A percentile compares a stretch with the other conserved stretches of the same genome.
These are phyloP conservation scores for Hippophae tibetana DNA, from an alignment of 306 rosid genomes.

Conservation along the genomic window DNA sequence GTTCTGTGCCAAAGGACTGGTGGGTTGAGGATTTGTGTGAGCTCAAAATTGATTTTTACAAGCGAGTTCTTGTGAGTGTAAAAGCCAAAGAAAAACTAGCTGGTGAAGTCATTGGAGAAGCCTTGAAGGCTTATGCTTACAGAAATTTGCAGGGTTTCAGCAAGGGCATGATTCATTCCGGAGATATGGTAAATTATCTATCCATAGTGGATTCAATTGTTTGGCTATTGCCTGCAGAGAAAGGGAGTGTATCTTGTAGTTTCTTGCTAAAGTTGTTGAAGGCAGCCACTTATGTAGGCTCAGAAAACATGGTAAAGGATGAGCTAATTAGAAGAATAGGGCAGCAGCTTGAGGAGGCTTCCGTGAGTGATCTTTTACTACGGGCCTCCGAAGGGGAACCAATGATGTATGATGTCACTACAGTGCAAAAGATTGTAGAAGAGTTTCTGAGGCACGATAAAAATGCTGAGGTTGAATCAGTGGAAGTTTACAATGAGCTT, in stretches of 20 bases:
- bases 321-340: constrained; percentile 68
- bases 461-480: constrained; percentile 45
- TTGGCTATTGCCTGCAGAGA: constrained; percentile 69
- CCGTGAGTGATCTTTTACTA: constrained; percentile 68
- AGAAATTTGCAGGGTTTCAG: constrained; percentile 72
- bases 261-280: constrained; percentile 71
- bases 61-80: constrained; percentile 48
- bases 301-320: constrained; percentile 40
- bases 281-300: constrained; percentile 53
- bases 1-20: constrained; percentile 87
- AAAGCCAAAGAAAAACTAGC: constrained; percentile 41
- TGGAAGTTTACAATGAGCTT: constrained; percentile 35
- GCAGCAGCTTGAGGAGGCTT: constrained; percentile 88
- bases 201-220: constrained; percentile 51
- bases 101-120: constrained; percentile 81
- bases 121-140: constrained; percentile 80
- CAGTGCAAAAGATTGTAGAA: constrained; percentile 58
- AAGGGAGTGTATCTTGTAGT: constrained; percentile 72
- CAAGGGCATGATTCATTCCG: constrained; percentile 59
- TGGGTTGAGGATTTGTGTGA: constrained; percentile 97
- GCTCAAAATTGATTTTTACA: constrained; percentile 75
- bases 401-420: constrained; percentile 44
- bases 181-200: constrained; percentile 44
- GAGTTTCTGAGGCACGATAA: constrained; percentile 57
- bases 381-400: constrained; percentile 48